Evolutionary conservation across 495 filamentous ascomycete species (phyloP), one percentile per base, ranked within the genome.

Genomic region (Xylaria palmicola): DNA sequence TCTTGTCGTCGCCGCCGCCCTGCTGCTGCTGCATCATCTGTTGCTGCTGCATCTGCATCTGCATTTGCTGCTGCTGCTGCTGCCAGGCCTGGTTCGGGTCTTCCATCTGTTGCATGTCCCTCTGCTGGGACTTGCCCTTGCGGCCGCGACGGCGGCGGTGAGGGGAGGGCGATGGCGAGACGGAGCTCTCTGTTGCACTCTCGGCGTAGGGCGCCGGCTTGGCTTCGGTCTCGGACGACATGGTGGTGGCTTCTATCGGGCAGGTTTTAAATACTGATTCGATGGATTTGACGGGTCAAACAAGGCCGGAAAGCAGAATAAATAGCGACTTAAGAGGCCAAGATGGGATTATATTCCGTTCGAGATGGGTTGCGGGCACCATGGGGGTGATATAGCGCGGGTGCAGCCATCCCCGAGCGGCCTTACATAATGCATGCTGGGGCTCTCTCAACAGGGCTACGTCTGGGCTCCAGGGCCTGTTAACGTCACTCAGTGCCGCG

Each of bases 1-100:
- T 79, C 29, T 80, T 79, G 19, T 73, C 75, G 0, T 65, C 65
- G 6, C 69, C 34, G n/a, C 41, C 73, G 62, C 52, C 79, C 27
- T 64, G 62, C 36, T 65, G 56, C 43, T 65, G 68, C 26, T 65
- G 64, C 24, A 65, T 58, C 41, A 62, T 57, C 43, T 68, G 67
- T 34, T 69, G 65, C 8, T 71, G 68, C 40, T 66, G 65, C 50
- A 68, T 66, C 49, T 71, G 68, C 55, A 71, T 62, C 52, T 65
- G 62, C n/a, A n/a, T n/a, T 47, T 68, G 65, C 49, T 68, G 65
- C 20, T 62, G 56, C 27, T 68, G 65, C 52, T 68, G 66, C 29
- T 62, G 56, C 51, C 37, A 53, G 37, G 13, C 26, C 4, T 30
- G 47, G 13, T 60, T 36, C 8, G 58, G 27, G 26, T 51, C 48